These are phyloP conservation scores for Hypoxylon lienhwacheense DNA, from an alignment of 495 filamentous ascomycete genomes.

Conservation along the genomic window DNA sequence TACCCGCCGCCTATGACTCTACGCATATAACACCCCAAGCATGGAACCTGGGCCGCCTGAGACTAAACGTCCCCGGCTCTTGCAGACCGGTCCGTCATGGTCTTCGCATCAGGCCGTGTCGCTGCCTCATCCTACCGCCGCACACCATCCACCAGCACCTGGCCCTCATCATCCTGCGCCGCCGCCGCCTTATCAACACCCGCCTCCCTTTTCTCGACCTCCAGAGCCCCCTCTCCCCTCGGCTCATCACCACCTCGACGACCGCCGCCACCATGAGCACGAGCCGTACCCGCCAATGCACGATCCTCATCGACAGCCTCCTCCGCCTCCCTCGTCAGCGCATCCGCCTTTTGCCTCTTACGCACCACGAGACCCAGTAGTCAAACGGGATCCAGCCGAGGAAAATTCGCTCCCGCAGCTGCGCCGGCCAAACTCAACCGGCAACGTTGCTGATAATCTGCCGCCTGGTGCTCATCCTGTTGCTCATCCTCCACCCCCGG, in stretches of 20 bases:
- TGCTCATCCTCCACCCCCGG: slow-evolving; percentile 36
- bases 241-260: slow-evolving; percentile 45
- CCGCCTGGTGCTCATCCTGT: slow-evolving; percentile 43
- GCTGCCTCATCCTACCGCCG: slow-evolving; percentile 49
- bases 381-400: slow-evolving; percentile 55
- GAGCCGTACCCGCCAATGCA: slow-evolving; percentile 54
- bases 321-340: slow-evolving; percentile 47
- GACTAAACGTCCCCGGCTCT: slow-evolving; percentile 52
- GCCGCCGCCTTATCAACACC: slow-evolving; percentile 47
- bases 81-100: slow-evolving; percentile 47
- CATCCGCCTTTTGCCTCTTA: slow-evolving; percentile 47
- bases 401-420: slow-evolving; percentile 49
- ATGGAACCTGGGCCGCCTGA: slow-evolving; percentile 55
- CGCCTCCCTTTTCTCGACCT: slow-evolving; percentile 45
- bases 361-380: slow-evolving; percentile 47
- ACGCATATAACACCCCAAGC: slow-evolving; percentile 50
- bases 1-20: slow-evolving; percentile 38
- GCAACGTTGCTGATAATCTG: slow-evolving; percentile 43
- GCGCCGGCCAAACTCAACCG: slow-evolving; percentile 49
- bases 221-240: slow-evolving; percentile 41
- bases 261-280: slow-evolving; percentile 55
- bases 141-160: slow-evolving; percentile 41
- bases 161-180: slow-evolving; percentile 48
- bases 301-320: slow-evolving; percentile 50
- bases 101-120: slow-evolving; percentile 50